phyloP scores from a whole-genome alignment of 2,329 filamentous ascomycete genomes.

The Apiospora koreana region DNA sequence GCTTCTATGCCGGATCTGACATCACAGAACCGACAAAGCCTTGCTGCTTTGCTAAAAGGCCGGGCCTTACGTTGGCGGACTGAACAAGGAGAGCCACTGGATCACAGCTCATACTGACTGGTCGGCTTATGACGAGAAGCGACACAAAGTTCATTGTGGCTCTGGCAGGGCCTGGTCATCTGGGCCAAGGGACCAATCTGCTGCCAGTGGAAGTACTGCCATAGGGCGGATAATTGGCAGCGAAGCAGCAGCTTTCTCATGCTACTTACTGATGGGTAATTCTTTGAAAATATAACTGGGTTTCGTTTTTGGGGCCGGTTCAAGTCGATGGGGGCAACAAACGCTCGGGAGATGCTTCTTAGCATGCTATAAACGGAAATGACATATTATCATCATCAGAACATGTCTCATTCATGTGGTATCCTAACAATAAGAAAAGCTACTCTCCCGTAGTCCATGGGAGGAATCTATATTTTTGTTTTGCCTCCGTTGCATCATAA shows the following conservation, averaged over 20 bases:
- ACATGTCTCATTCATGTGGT: constrained; percentile 5
- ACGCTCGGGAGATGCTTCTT: background rate
- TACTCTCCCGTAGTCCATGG: background rate
- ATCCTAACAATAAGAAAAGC: constrained; percentile 1
- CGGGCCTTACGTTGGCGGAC: background rate
- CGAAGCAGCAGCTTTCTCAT: background rate
- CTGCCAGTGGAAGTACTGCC: background rate
- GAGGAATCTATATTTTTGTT: background rate
- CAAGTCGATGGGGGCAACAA: too few relatives aligned
- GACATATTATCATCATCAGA: background rate
- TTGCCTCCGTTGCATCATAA: background rate
- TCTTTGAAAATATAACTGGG: too few relatives aligned
- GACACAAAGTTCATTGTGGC: too few relatives aligned
- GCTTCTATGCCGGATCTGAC: background rate
- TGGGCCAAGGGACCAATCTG: background rate
- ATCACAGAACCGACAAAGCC: background rate
- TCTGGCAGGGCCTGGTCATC: background rate
- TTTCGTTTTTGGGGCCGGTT: background rate
- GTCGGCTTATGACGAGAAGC: background rate
- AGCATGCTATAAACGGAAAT: background rate
- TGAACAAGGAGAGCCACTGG: background rate
- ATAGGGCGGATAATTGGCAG: background rate
- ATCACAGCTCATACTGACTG: background rate
- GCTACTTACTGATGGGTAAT: background rate
- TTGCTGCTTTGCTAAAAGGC: background rate